A percentile compares a stretch with the other conserved stretches of the same genome.
These are phyloP conservation scores for Kuraishia ogatae DNA, from an alignment of 805 yeast species.

Conservation along the genomic window DNA sequence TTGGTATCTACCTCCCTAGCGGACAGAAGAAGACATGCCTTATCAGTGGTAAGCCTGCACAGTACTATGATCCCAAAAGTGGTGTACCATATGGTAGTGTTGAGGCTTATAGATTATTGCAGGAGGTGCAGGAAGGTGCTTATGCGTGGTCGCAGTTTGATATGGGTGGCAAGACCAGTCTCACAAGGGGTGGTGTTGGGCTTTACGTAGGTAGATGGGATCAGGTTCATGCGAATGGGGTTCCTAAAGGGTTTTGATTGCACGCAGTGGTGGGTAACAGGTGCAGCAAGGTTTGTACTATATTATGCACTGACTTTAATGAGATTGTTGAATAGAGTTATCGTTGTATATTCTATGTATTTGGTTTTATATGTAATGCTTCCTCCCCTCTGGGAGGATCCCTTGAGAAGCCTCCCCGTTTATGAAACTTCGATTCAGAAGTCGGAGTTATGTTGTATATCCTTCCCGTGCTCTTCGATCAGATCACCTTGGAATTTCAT, in stretches of 20 bases:
- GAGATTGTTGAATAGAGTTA: neutral
- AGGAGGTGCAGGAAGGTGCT: conserved; percentile 48
- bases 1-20: conserved; percentile 63
- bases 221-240: conserved; percentile 67
- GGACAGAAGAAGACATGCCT: conserved; percentile 62
- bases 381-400: neutral
- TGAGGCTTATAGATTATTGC: conserved; percentile 62
- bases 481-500: conserved; percentile 55
- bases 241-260: conserved; percentile 70
- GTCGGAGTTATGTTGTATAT: conserved; percentile 45
- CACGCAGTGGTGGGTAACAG: too few relatives aligned
- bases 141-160: conserved; percentile 42
- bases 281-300: too few relatives aligned
- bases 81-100: conserved; percentile 84
- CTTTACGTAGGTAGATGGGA: conserved; percentile 32
- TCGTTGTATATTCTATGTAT: neutral
- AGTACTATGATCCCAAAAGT: conserved; percentile 79
- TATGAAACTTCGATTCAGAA: conserved; percentile 4
- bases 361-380: neutral
- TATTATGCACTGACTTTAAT: neutral
- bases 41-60: conserved; percentile 71
- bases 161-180: conserved; percentile 31
- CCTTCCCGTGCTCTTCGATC: conserved; percentile 51
- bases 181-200: conserved; percentile 24
- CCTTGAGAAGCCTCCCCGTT: too few relatives aligned